Evolutionary conservation across 768 basidiomycete genomes (phyloP).

Genomic region (Agrocybe pediades): DNA sequence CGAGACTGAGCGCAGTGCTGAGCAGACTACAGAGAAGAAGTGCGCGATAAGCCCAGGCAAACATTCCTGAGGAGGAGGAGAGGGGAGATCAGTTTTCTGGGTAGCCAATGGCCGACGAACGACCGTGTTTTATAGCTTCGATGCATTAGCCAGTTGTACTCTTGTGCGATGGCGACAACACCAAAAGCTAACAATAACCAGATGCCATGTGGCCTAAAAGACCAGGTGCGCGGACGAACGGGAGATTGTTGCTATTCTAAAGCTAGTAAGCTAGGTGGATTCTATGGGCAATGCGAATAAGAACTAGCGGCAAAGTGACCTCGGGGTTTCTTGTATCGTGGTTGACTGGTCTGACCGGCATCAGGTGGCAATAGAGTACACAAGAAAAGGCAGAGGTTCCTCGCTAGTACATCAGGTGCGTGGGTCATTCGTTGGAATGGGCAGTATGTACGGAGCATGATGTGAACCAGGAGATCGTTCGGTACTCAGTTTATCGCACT

Average conservation of each 20-base stretch:
- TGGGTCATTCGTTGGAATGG: too few relatives aligned
- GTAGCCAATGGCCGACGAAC: neutral
- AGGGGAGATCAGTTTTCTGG: neutral
- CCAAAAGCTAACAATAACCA: conserved; percentile 4
- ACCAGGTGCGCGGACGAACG: neutral
- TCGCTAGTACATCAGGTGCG: neutral
- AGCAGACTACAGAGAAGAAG: conserved; percentile 3
- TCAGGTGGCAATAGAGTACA: conserved; percentile 4
- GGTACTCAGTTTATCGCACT: too few relatives aligned
- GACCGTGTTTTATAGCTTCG: conserved; percentile 3
- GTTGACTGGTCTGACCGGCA: neutral
- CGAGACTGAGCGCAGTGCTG: conserved; percentile 8
- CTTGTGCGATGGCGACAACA: neutral
- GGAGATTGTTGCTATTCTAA: conserved; percentile 1
- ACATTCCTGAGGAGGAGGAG: conserved; percentile 1
- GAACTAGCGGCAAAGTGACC: conserved; percentile 1
- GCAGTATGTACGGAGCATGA: neutral
- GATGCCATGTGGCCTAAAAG: neutral
- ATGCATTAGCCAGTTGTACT: neutral
- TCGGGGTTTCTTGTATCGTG: neutral
- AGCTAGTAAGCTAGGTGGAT: neutral
- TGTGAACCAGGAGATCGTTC: too few relatives aligned
- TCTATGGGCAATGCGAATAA: neutral
- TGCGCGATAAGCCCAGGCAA: conserved; percentile 5
- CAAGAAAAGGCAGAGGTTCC: neutral